Percentiles rank a stretch among this genome's conserved stretches.
These are phyloP conservation scores for Globisporangium abappressorium DNA, from an alignment of 352 stramenopile species.

Conservation along the genomic window DNA sequence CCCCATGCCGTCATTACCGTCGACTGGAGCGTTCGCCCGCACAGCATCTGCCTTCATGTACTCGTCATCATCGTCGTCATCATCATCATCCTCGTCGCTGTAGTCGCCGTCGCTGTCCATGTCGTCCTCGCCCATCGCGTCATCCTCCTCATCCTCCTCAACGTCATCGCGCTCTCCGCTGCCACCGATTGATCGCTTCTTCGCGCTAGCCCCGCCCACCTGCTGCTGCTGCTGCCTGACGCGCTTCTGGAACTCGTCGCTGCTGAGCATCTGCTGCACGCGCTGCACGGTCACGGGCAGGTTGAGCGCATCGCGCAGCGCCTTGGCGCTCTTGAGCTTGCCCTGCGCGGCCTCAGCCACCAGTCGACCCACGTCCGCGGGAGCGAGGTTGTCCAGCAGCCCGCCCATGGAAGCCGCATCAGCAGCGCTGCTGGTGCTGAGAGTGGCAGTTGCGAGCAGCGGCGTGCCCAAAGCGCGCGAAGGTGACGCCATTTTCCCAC, in stretches of 20 bases:
- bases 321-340: constrained; percentile 12
- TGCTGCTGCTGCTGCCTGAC: background rate
- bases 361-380: background rate
- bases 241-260: constrained; percentile 7
- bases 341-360: constrained; percentile 6
- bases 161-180: background rate
- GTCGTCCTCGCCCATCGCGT: constrained; percentile 6
- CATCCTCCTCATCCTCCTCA: background rate
- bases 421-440: too few species aligned
- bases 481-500: background rate
- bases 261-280: constrained; percentile 11
- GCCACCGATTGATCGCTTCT: background rate
- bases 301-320: constrained; percentile 14
- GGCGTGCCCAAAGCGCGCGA: background rate
- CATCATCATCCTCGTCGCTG: background rate
- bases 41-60: background rate
- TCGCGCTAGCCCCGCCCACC: background rate
- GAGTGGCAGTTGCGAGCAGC: background rate
- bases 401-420: background rate
- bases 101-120: background rate
- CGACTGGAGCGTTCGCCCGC: background rate
- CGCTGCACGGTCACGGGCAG: constrained; percentile 6
- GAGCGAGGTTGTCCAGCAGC: constrained; percentile 5
- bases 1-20: background rate
- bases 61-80: constrained; percentile 2